Evolutionary conservation across 2,329 filamentous ascomycete species (phyloP).

Genomic region (Colletotrichum ledebouriae): DNA sequence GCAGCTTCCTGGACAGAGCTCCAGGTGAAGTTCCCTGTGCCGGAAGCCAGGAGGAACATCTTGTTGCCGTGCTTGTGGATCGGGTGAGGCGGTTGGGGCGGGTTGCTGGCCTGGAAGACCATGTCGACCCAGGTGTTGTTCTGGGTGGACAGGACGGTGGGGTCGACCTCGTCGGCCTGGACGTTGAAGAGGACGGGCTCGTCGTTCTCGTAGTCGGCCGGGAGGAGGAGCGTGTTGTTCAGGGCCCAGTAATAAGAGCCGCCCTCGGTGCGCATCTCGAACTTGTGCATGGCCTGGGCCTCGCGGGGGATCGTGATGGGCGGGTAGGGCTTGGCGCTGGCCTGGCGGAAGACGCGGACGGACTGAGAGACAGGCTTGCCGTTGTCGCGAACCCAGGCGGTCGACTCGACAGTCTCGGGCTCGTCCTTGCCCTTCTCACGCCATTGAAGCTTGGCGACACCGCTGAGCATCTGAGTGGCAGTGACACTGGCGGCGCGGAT

Average conservation of each 20-base stretch:
- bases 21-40: constrained; percentile 65
- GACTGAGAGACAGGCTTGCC: constrained; percentile 57
- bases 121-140: constrained; percentile 68
- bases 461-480: constrained; percentile 67
- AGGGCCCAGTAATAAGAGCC: constrained; percentile 67
- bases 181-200: constrained; percentile 63
- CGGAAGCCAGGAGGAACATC: constrained; percentile 68
- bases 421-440: constrained; percentile 43
- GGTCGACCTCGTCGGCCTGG: constrained; percentile 48
- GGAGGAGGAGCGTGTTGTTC: constrained; percentile 59
- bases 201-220: constrained; percentile 52
- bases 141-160: constrained; percentile 62
- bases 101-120: constrained; percentile 60
- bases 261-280: constrained; percentile 56
- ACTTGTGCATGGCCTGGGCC: constrained; percentile 61
- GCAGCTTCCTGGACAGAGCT: constrained; percentile 66
- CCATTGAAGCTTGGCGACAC: constrained; percentile 62
- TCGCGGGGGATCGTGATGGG: constrained; percentile 56
- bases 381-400: constrained; percentile 63
- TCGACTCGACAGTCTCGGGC: constrained; percentile 45
- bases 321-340: constrained; percentile 61
- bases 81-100: constrained; percentile 67
- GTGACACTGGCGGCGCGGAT: constrained; percentile 65
- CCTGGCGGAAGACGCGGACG: constrained; percentile 60
- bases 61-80: constrained; percentile 76